These are phyloP conservation scores for Neonectria neomacrospora DNA, from an alignment of 2,329 filamentous ascomycete genomes.

Conservation along the genomic window DNA sequence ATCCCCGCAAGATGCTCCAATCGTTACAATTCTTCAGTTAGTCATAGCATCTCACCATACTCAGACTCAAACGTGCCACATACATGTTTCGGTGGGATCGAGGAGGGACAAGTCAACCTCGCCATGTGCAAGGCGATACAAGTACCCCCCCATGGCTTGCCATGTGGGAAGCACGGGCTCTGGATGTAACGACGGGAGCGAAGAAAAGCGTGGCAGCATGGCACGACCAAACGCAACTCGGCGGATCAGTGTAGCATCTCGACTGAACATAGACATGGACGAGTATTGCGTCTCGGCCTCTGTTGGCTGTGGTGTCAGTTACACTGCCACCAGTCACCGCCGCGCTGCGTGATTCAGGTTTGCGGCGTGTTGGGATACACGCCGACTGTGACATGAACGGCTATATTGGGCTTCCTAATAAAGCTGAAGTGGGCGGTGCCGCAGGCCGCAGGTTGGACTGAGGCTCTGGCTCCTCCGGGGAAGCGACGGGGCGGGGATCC, in stretches of 20 bases:
- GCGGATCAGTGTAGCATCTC: slow-evolving; percentile 8
- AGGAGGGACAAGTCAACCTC: not conserved
- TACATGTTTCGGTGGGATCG: not conserved
- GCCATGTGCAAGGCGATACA: slow-evolving; percentile 2
- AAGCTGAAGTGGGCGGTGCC: slow-evolving; percentile 18
- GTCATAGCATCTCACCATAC: not conserved
- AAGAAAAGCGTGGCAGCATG: slow-evolving; percentile 25
- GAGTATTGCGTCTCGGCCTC: not conserved
- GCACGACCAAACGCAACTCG: slow-evolving; percentile 10
- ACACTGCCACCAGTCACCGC: slow-evolving; percentile 3
- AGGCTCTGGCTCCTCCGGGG: slow-evolving; percentile 34
- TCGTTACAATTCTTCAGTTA: not conserved
- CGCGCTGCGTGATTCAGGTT: slow-evolving; percentile 12
- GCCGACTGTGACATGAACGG: slow-evolving; percentile 16
- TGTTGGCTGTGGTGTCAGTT: not conserved
- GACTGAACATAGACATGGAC: not conserved
- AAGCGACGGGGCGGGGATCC: slow-evolving; percentile 26
- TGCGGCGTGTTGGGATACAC: not conserved
- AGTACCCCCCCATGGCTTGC: slow-evolving; percentile 31
- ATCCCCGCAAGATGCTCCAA: not conserved
- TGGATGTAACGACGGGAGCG: slow-evolving; percentile 30
- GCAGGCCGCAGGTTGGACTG: slow-evolving; percentile 43
- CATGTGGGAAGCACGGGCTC: slow-evolving; percentile 41
- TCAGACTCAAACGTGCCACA: not conserved
- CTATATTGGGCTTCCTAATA: slow-evolving; percentile 21